Base-by-base conservation (phyloP, 2,329 filamentous ascomycete species). In the Fusarium poae region DNA sequence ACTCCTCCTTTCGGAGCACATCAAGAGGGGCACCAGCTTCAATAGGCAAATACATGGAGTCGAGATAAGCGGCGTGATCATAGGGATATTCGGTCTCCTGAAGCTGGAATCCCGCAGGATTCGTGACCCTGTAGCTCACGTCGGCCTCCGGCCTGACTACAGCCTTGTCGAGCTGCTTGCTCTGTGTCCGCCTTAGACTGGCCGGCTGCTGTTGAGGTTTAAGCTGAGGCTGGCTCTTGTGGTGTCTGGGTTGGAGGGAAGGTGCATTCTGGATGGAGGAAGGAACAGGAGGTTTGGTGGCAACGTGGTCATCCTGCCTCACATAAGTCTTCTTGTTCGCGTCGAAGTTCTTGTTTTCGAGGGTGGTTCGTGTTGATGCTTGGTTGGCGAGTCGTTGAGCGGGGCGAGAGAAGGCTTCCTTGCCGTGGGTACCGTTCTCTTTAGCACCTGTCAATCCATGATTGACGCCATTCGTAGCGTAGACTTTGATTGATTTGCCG, bases 211-310 rank as follows among this genome's bases (percentile, higher is more conserved):
- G 79, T 46, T 82, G 79, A 45, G 75, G 68, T 67, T 83, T 84
- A 50, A 87, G 79, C 56, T 83, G 81, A 13, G 85, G 85, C 74
- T 87, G 85, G 72, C 84, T 87, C 75, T 83, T 85, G 77, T 84
- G 78, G 50, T 87, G 85, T 34, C 85, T 83, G 61, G 81, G 80
- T 54, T 80, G 79, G 29, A 76, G 71, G 34, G 76, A 62, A 45
- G 72, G 65, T 21, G 67, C 62, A 48, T 77, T 73, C 13, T 71
- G 34, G 16, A 66, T 29, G 23, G 72, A 65, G 18, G 51, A 58
- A 34, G 43, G 53, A 54, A 60, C 45, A 32, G 67, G 65, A 29
- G 66, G 18, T 32, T 73, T 71, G 58, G 51, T 59, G 55, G 46
- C 63, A 46, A 51, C 61, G 51, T 67, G 65, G 11, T 49, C 51